Conservation (phyloP, 441 rosid genomes). For the Pelargonium cotyledonis region DNA sequence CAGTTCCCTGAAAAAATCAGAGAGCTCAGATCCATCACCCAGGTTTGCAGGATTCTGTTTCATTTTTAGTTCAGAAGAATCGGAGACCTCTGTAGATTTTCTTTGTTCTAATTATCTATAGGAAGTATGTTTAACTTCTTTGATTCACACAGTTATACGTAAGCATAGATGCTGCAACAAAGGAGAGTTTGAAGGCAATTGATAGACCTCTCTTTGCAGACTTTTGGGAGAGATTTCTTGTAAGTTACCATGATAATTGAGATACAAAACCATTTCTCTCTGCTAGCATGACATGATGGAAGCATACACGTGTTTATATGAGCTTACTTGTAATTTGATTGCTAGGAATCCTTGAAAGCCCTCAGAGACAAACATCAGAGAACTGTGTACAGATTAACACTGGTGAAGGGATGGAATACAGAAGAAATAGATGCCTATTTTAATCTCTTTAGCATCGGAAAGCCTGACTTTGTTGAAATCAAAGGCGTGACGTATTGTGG, state of each 20-base stretch:
- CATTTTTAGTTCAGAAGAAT: slow-evolving; percentile 6
- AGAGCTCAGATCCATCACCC: slow-evolving; percentile 70
- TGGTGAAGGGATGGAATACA: slow-evolving; percentile 93
- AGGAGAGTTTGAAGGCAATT: slow-evolving; percentile 86
- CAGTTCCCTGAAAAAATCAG: slow-evolving; percentile 87
- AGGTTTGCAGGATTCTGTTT: slow-evolving; percentile 41
- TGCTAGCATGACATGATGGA: not conserved
- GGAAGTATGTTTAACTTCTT: slow-evolving; percentile 17
- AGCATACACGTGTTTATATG: not conserved
- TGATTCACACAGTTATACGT: slow-evolving; percentile 69
- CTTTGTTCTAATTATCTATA: slow-evolving; percentile 12
- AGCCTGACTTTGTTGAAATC: slow-evolving; percentile 90
- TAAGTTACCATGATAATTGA: slow-evolving; percentile 29
- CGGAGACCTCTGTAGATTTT: not conserved
- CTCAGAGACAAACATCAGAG: slow-evolving; percentile 77
- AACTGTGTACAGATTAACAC: slow-evolving; percentile 80
- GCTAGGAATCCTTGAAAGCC: slow-evolving; percentile 75
- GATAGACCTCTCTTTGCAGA: slow-evolving; percentile 92
- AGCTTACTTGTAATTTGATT: slow-evolving; percentile 8
- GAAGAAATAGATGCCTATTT: slow-evolving; percentile 82
- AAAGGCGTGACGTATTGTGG: slow-evolving; percentile 96
- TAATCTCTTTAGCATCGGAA: slow-evolving; percentile 74
- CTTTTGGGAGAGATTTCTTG: slow-evolving; percentile 91
- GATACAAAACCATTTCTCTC: not conserved
- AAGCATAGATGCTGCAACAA: slow-evolving; percentile 94